phyloP scores from a whole-genome alignment of 2,329 filamentous ascomycete genomes.

The Colletotrichum orchidophilum region DNA sequence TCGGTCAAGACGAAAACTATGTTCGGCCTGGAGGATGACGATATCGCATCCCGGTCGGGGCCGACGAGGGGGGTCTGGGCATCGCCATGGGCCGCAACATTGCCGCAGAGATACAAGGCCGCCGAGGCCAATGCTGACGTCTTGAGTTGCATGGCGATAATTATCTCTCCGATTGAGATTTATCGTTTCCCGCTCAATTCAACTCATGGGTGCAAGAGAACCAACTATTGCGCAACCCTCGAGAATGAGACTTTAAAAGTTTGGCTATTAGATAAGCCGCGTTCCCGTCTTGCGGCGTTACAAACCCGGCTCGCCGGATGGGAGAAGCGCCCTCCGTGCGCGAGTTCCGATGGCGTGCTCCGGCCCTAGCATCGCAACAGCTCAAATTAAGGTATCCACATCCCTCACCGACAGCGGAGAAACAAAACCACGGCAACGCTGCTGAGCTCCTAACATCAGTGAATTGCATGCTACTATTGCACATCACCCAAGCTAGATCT shows the following conservation, averaged over 20 bases:
- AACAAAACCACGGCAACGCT: neutral
- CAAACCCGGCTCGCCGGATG: conserved; percentile 8
- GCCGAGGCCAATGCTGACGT: neutral
- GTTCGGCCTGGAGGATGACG: conserved; percentile 52
- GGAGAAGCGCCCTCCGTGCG: neutral
- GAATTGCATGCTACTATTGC: no score
- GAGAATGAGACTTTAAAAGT: neutral
- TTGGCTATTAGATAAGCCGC: neutral
- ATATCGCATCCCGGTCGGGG: neutral
- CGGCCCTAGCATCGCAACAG: conserved; percentile 9
- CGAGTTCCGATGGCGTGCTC: conserved; percentile 29
- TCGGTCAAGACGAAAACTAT: conserved; percentile 74
- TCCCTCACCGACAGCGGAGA: neutral
- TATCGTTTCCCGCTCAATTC: neutral
- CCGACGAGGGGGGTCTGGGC: conserved; percentile 20
- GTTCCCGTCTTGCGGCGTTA: neutral
- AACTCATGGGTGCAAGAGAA: neutral
- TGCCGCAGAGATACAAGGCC: neutral
- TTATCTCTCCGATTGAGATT: neutral
- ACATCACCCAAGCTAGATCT: no score
- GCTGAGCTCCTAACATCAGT: neutral
- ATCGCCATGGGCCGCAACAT: neutral
- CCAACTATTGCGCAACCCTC: neutral
- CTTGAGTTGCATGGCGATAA: conserved; percentile 3
- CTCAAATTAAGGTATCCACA: neutral